Evolutionary conservation across 129 eudicot species (phyloP).

Genomic region (Apium graveolens): DNA sequence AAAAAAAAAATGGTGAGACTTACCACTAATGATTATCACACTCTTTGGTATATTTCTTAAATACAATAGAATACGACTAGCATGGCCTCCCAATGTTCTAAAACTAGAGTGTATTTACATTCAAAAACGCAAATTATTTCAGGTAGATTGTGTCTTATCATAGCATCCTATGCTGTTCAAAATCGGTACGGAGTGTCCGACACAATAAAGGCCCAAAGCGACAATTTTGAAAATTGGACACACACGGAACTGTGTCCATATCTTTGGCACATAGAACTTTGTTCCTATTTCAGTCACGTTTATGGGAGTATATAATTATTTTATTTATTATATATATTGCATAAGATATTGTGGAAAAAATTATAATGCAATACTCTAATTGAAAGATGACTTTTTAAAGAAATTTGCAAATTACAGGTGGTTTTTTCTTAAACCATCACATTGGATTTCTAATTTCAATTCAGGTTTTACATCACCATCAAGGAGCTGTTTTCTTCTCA

Average conservation of each 20-base stretch:
- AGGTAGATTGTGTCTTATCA: neutral
- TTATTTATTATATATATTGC: neutral
- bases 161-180: neutral
- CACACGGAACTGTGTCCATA: neutral
- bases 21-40: neutral
- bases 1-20: slow-evolving; percentile 5
- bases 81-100: neutral
- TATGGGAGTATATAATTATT: too few relatives aligned
- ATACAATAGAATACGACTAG: neutral
- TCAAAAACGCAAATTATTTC: neutral
- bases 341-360: too few relatives aligned
- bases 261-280: neutral
- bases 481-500: neutral
- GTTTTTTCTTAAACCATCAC: neutral
- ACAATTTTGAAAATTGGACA: neutral
- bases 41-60: neutral
- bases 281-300: neutral
- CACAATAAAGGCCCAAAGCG: neutral
- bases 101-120: neutral
- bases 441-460: too few relatives aligned
- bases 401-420: neutral
- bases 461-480: neutral
- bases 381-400: neutral
- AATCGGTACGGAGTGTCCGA: neutral
- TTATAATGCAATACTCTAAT: neutral